Percentiles rank a stretch among this genome's conserved stretches.
These are phyloP conservation scores for Alisma plantagoaquatica DNA, from an alignment of 106 monocot genomes.

Conservation along the genomic window DNA sequence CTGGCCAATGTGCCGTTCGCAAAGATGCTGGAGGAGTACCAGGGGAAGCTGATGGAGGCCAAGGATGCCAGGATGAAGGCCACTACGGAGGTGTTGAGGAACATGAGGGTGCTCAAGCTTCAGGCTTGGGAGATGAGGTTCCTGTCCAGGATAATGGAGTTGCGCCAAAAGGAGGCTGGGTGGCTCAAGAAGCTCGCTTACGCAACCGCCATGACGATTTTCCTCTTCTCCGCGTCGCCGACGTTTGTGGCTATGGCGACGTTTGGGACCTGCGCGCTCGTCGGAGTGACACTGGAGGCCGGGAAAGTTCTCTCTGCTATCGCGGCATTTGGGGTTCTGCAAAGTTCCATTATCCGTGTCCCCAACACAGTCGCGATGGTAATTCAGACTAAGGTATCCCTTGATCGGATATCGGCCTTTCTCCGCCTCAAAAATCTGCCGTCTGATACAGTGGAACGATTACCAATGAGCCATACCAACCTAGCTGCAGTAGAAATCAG, in stretches of 20 bases:
- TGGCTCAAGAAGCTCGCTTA: conserved; percentile 77
- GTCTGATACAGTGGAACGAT: conserved; percentile 36
- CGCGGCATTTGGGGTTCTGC: conserved; percentile 79
- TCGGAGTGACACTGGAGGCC: conserved; percentile 74
- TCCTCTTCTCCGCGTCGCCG: conserved; percentile 65
- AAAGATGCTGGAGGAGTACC: conserved; percentile 59
- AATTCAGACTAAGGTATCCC: conserved; percentile 75
- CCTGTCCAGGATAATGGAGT: conserved; percentile 50
- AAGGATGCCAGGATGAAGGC: conserved; percentile 90
- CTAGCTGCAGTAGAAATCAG: conserved; percentile 48
- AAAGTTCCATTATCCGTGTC: conserved; percentile 68
- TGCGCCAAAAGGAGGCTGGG: conserved; percentile 49
- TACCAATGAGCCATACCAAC: conserved; percentile 33
- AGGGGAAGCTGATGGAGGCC: conserved; percentile 74
- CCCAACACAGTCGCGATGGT: conserved; percentile 68
- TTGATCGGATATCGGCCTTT: conserved; percentile 72
- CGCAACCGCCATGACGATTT: conserved; percentile 36
- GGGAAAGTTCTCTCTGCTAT: conserved; percentile 88
- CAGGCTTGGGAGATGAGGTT: conserved; percentile 98
- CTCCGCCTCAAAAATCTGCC: conserved; percentile 58
- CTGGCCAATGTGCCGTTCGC: conserved; percentile 58
- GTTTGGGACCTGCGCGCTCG: conserved; percentile 66
- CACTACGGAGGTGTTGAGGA: conserved; percentile 73
- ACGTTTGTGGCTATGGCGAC: conserved; percentile 80
- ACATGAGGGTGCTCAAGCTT: conserved; percentile 94